Base-by-base conservation (phyloP, 1,139 yeast genomes). In the Ogataea hybrid region DNA sequence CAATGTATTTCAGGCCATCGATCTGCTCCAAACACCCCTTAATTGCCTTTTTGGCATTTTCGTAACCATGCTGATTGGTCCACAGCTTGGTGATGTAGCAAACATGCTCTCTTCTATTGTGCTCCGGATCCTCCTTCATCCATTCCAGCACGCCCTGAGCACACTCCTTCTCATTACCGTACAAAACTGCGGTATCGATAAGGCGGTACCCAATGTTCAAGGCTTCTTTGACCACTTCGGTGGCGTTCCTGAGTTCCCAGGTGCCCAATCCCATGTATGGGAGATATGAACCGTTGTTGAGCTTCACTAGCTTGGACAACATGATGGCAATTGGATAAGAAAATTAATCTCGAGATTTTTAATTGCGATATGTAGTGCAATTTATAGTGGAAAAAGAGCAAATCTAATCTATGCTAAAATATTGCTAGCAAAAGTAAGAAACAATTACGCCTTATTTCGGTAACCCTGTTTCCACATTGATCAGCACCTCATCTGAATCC, bases 61-160 rank as follows among this genome's bases (percentile, higher is more conserved):
- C 71, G 58, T 83, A 83, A 0, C 84, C 86, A 48, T 77, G 77
- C 52, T 77, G 75, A 23, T 68, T 64, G 50, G 77, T 72, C 77
- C 81, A 72, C 28, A 84, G 63, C 60, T 85, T 85, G 25, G 94
- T 80, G 6, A 92, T 82, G 58, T 81, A 84, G 53, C 77, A 82
- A 17, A 86, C 74, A 25, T 84, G 89, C 34, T 65, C 67, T 37
- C 94, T 65, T 44, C 69, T 68, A 38, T 70, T 63, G 15, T 64
- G 50, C 3, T 47, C 58, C 0, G 79, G 75, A 32, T 72, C 72
- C 29, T 75, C 77, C 4, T 64, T 53, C n/a, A 83, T 48, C 77
- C 81, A 83, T 37, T 68, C 53, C 12, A 48, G 25, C 20, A 78
- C 73, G 0, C 81, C 86, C 32, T 67, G 59, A 10, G 81, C 82